Evolutionary conservation across 306 rosid genomes (phyloP).

Genomic region (Abrus pulchellus): DNA sequence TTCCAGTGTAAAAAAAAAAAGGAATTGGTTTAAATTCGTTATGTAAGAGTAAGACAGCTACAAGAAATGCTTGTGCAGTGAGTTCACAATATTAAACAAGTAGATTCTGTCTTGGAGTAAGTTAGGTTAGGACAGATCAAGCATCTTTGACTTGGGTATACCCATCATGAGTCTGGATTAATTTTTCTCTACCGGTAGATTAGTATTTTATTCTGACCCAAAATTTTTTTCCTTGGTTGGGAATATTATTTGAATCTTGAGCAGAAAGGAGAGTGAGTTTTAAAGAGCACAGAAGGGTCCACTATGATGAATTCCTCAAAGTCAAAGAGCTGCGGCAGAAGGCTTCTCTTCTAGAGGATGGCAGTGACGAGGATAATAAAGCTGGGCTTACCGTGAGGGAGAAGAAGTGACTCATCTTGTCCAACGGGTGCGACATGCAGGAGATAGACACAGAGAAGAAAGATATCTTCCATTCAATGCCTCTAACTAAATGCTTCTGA

Average conservation of each 20-base stretch:
- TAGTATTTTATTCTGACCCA: not conserved
- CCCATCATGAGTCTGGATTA: not conserved
- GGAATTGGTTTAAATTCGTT: not conserved
- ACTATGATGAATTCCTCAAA: constrained; percentile 58
- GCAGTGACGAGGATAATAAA: constrained; percentile 46
- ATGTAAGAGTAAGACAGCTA: not conserved
- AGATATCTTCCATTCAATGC: constrained; percentile 39
- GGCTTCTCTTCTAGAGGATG: constrained; percentile 41
- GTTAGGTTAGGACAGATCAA: constrained; percentile 9
- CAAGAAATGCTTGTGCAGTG: constrained; percentile 24
- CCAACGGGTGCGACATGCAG: constrained; percentile 55
- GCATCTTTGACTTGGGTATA: not conserved
- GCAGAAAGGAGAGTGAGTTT: constrained; percentile 53
- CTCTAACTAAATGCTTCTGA: constrained; percentile 59
- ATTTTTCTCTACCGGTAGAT: not conserved
- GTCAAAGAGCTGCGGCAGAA: constrained; percentile 55
- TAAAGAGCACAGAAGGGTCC: constrained; percentile 55
- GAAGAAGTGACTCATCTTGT: constrained; percentile 53
- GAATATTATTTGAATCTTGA: constrained; percentile 41
- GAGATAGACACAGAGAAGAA: constrained; percentile 49
- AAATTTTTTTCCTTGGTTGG: constrained; percentile 32
- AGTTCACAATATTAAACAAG: constrained; percentile 17
- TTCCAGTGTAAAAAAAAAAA: not conserved
- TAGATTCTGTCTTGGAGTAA: not conserved
- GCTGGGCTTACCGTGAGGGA: constrained; percentile 28